These are phyloP conservation scores for Stagonosporopsis cucurbitacearum DNA, from an alignment of 2,329 filamentous ascomycete genomes.

Conservation along the genomic window DNA sequence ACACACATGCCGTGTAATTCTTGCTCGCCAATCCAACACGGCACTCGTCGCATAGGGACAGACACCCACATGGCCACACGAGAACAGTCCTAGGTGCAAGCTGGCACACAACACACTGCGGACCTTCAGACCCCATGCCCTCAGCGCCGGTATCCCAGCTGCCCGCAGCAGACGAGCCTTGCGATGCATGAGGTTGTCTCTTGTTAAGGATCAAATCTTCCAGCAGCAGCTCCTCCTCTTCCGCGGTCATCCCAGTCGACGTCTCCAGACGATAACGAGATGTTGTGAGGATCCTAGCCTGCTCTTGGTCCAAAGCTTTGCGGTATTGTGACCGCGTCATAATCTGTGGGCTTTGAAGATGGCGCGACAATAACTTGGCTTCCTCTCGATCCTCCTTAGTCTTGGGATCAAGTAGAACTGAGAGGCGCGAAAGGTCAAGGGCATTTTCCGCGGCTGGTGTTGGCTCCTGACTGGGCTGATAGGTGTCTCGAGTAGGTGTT, in stretches of 20 bases:
- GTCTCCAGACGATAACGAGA: constrained; percentile 38
- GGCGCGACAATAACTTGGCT: constrained; percentile 79
- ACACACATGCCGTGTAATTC: constrained; percentile 96
- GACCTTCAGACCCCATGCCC: constrained; percentile 75
- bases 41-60: constrained; percentile 94
- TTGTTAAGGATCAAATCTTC: constrained; percentile 66
- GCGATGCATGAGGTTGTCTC: constrained; percentile 51
- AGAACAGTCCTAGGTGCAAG: constrained; percentile 84
- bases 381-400: constrained; percentile 80
- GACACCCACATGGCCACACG: constrained; percentile 94
- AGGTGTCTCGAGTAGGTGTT: constrained; percentile 75
- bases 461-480: constrained; percentile 56
- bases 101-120: constrained; percentile 94
- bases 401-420: constrained; percentile 80
- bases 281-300: constrained; percentile 69
- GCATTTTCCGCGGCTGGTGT: constrained; percentile 58
- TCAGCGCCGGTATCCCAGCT: constrained; percentile 74
- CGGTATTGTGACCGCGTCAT: constrained; percentile 83
- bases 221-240: constrained; percentile 65
- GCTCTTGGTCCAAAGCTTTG: constrained; percentile 70
- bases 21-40: constrained; percentile 93
- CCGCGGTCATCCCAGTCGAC: constrained; percentile 50
- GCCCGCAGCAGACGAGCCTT: constrained; percentile 24
- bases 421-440: constrained; percentile 72
- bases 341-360: constrained; percentile 72